A percentile compares a stretch with the other conserved stretches of the same genome.
These are phyloP conservation scores for Canavalia gladiata DNA, from an alignment of 306 rosid genomes.

Conservation along the genomic window DNA sequence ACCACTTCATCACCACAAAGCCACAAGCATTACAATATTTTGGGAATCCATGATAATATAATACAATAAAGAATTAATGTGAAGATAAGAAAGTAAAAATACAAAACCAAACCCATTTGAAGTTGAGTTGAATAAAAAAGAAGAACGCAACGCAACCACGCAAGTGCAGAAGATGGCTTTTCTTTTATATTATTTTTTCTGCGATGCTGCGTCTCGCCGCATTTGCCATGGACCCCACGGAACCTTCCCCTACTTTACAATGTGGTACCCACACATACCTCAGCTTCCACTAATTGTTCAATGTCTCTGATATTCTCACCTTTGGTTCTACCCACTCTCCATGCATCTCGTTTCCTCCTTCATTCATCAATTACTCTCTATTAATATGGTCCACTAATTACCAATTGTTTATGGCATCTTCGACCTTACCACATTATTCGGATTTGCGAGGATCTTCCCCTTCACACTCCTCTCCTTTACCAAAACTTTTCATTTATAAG, in stretches of 20 bases:
- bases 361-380: neutral
- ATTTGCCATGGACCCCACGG: constrained; percentile 62
- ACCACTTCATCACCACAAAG: constrained; percentile 45
- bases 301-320: constrained; percentile 41
- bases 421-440: neutral
- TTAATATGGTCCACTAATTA: constrained; percentile 36
- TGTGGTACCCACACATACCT: constrained; percentile 55
- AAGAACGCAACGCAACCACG: constrained; percentile 35
- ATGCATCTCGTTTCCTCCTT: constrained; percentile 24
- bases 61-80: neutral
- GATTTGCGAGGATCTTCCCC: neutral
- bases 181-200: constrained; percentile 30
- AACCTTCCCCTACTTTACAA: constrained; percentile 46
- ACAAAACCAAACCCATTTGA: neutral
- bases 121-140: constrained; percentile 6
- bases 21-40: constrained; percentile 42
- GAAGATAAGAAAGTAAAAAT: neutral
- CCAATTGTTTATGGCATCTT: neutral
- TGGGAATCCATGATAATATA: constrained; percentile 29
- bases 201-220: constrained; percentile 85
- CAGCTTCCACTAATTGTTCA: constrained; percentile 59
- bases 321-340: neutral
- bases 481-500: neutral
- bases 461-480: neutral
- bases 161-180: constrained; percentile 29